Evolutionary conservation across 2,329 filamentous ascomycete genomes (phyloP).

Genomic region (Colletotrichum theobromicola): DNA sequence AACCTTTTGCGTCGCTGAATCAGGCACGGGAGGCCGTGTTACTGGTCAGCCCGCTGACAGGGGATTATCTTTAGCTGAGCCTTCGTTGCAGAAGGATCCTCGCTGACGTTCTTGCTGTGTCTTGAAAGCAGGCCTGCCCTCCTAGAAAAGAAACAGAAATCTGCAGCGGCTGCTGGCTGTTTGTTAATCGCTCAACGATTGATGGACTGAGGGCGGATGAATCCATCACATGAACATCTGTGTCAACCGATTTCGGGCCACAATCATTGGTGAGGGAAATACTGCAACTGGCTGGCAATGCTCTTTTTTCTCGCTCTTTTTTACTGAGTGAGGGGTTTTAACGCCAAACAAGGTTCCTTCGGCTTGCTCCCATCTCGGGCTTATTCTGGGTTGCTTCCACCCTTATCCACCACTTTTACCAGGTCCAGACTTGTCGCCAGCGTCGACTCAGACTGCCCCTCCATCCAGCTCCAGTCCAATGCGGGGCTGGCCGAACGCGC

Average conservation of each 20-base stretch:
- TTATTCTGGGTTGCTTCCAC: slow-evolving; percentile 21
- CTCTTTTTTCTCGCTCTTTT: slow-evolving; percentile 7
- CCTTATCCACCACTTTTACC: slow-evolving; percentile 3
- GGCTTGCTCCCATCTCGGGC: slow-evolving; percentile 13
- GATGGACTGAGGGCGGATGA: background rate
- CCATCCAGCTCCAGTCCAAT: slow-evolving; percentile 7
- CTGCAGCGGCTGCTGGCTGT: background rate
- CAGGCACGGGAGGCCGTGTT: background rate
- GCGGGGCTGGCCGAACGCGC: slow-evolving; percentile 1
- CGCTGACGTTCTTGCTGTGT: background rate
- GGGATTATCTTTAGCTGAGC: background rate
- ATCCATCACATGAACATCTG: background rate
- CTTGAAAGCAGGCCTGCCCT: background rate
- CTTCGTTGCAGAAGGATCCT: slow-evolving; percentile 6
- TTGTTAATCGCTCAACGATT: slow-evolving; percentile 8
- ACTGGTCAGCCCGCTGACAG: slow-evolving; percentile 8
- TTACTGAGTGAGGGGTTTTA: slow-evolving; percentile 18
- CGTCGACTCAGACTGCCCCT: background rate
- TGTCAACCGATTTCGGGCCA: slow-evolving; percentile 1
- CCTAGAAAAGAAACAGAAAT: background rate
- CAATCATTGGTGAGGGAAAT: slow-evolving; percentile 17
- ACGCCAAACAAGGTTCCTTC: slow-evolving; percentile 6
- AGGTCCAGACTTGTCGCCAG: slow-evolving; percentile 13
- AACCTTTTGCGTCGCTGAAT: slow-evolving; percentile 9
- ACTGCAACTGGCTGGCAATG: background rate